Evolutionary conservation across 257 asterid genomes (phyloP), one percentile per base, ranked within the genome.

Genomic region (Solanum etuberosum): DNA sequence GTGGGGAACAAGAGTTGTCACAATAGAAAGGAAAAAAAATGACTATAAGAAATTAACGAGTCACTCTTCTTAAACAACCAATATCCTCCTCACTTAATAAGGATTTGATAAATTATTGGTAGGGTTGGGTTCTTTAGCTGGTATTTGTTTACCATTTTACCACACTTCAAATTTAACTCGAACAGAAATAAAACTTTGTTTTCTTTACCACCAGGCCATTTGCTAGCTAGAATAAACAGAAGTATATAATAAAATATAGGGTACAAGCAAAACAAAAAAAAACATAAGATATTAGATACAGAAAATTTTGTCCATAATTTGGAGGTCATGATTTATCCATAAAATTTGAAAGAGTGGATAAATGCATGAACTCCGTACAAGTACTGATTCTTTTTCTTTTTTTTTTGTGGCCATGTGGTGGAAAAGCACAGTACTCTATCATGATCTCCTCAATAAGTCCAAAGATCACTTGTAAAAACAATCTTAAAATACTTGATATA

Each of bases 341-440:
- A 29, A 37, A 25, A 34, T 4, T 84, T 84, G 37, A 87, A 7
- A 59, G 25, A 46, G 57, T 7, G 38, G 48, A 42, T 83, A 86
- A 63, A 83, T 84, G 83, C 88, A 51, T 35, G 86, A 82, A 74
- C 32, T 89, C 91, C 89, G 89, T 89, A 89, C 91, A 72, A 78
- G 87, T 21, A 77, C 82, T 37, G 76, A 76, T 86, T 87, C 86
- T 68, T 51, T 51, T 38, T 8, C 23, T 74, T 4, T 54, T 51
- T 67, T 25, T 37, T 81, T 16, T 9, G 85, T 51, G 68, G 43
- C 57, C 87, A 80, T 72, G 87, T 42, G 87, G 76, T 81, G 78
- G 25, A 78, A 90, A 90, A 74, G 87, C 86, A 87, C 42, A 35
- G 43, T 21, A 57, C 76, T 76, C n/a, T 57, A 46, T 83, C 70